Evolutionary conservation across 805 yeast species (phyloP).

Genomic region (Metschnikowia corniflorae): DNA sequence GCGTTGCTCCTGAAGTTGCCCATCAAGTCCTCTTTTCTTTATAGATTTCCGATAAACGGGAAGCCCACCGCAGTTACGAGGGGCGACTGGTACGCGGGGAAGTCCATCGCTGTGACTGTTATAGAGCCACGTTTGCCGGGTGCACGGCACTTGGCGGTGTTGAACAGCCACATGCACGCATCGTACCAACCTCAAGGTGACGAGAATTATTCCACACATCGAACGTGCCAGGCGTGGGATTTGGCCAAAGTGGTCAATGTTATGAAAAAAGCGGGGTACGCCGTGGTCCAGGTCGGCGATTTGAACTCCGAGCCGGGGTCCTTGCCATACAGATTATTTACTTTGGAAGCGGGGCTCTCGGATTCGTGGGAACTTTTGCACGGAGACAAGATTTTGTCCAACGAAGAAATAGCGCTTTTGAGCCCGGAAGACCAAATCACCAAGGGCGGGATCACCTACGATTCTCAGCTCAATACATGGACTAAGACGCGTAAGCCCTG

Average conservation of each 20-base stretch:
- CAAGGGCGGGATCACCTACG: constrained; percentile 85
- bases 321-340: constrained; percentile 71
- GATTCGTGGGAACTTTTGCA: constrained; percentile 82
- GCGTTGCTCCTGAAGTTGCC: constrained; percentile 83
- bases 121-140: constrained; percentile 49
- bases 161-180: constrained; percentile 96
- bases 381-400: constrained; percentile 32
- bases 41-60: constrained; percentile 89
- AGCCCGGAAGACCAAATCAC: constrained; percentile 52
- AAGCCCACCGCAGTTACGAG: constrained; percentile 89
- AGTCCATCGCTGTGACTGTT: constrained; percentile 70
- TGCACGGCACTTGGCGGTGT: constrained; percentile 62
- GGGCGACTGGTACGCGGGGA: constrained; percentile 98
- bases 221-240: constrained; percentile 97
- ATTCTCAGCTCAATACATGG: constrained; percentile 86
- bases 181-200: constrained; percentile 84
- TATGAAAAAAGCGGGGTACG: constrained; percentile 70
- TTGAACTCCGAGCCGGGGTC: constrained; percentile 86
- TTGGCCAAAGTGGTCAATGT: constrained; percentile 62
- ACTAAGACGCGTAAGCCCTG: constrained; percentile 48
- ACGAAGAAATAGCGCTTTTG: constrained; percentile 26
- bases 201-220: constrained; percentile 83
- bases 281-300: constrained; percentile 89
- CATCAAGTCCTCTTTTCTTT: constrained; percentile 71
- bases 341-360: constrained; percentile 59